A percentile compares a stretch with the other conserved stretches of the same genome.
These are phyloP conservation scores for Deinandra increscens DNA, from an alignment of 129 eudicot species.

Conservation along the genomic window DNA sequence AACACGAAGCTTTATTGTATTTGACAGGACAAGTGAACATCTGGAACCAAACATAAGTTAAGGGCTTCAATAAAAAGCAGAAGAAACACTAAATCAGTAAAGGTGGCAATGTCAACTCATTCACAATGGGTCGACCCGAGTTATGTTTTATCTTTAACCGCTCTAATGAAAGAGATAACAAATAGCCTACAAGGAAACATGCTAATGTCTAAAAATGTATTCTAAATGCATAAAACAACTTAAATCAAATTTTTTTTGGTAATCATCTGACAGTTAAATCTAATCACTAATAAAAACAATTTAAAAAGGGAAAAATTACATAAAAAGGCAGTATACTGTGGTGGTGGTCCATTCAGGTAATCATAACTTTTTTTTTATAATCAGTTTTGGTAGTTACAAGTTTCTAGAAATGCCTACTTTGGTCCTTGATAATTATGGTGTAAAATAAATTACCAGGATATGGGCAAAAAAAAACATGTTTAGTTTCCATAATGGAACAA, in stretches of 20 bases:
- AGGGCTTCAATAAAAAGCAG: neutral
- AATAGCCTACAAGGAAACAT: neutral
- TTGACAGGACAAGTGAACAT: slow-evolving; percentile 63
- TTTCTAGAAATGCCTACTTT: neutral
- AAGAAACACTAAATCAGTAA: neutral
- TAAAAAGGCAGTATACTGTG: neutral
- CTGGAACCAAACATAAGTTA: slow-evolving; percentile 39
- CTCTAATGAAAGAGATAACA: neutral
- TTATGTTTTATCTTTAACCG: neutral
- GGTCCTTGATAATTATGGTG: neutral
- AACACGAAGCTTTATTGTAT: slow-evolving; percentile 54
- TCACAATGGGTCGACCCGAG: neutral
- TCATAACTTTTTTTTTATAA: neutral
- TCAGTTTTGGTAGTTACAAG: neutral
- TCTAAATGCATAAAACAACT: neutral
- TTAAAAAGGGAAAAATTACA: neutral
- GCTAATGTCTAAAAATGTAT: neutral
- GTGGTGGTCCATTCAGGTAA: neutral
- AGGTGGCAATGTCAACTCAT: neutral
- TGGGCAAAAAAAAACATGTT: neutral
- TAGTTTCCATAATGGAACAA: neutral
- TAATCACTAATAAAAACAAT: neutral
- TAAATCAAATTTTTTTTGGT: neutral
- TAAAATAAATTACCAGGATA: neutral
- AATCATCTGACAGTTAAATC: neutral